Conservation (phyloP, 164 flowering plant species). For the Platanus orientalis region DNA sequence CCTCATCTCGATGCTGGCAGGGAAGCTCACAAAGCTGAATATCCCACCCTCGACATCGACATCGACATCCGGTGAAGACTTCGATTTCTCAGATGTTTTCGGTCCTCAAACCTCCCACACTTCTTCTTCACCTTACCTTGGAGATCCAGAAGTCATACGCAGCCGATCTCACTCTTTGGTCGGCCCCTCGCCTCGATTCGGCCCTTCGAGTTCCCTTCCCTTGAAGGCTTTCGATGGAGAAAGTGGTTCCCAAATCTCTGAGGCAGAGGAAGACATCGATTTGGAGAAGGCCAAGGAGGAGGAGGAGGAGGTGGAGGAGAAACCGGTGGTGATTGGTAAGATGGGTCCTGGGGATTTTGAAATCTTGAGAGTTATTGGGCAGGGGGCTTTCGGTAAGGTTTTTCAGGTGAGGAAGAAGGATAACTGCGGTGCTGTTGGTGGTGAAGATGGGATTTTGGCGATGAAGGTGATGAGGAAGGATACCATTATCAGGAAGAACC, state of each 20-base stretch:
- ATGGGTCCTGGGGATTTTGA: slow-evolving; percentile 72
- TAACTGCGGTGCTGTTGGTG: slow-evolving; percentile 7
- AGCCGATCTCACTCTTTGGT: slow-evolving; percentile 63
- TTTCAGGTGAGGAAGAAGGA: slow-evolving; percentile 66
- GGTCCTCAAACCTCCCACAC: slow-evolving; percentile 38
- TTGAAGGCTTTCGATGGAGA: slow-evolving; percentile 14
- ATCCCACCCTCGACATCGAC: slow-evolving; percentile 44
- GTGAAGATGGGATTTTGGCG: slow-evolving; percentile 65
- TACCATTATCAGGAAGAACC: slow-evolving; percentile 78
- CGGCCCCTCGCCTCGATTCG: slow-evolving; percentile 63
- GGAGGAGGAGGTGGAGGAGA: slow-evolving; percentile 10
- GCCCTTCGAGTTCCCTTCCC: slow-evolving; percentile 26
- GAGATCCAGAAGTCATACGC: slow-evolving; percentile 50
- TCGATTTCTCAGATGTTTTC: slow-evolving; percentile 67
- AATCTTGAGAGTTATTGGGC: slow-evolving; percentile 73
- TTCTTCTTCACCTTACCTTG: slow-evolving; percentile 16
- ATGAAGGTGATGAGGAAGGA: slow-evolving; percentile 98
- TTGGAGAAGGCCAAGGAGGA: slow-evolving; percentile 3
- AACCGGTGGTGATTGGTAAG: slow-evolving; percentile 10
- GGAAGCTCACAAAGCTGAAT: slow-evolving; percentile 47
- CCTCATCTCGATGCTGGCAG: slow-evolving; percentile 38
- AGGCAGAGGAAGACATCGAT: slow-evolving; percentile 21
- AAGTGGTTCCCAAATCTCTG: slow-evolving; percentile 17
- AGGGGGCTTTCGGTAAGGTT: slow-evolving; percentile 87
- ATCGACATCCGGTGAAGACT: slow-evolving; percentile 28